A percentile compares a stretch with the other conserved stretches of the same genome.
Evolutionary conservation across 345 rosid species (phyloP).

Genomic region (Citrus cavaleriei): DNA sequence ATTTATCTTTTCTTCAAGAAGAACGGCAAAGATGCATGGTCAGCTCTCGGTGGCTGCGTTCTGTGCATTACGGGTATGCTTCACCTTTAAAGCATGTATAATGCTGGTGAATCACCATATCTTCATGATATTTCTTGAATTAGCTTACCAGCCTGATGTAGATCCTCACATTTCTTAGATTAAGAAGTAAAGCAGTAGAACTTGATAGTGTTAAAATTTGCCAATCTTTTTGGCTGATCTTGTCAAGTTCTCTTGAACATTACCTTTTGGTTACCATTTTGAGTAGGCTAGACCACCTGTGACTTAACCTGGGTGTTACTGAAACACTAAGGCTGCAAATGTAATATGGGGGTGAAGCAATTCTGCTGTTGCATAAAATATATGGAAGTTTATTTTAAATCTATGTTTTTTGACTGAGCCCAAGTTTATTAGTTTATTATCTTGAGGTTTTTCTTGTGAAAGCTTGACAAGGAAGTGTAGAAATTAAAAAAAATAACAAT

Average conservation of each 20-base stretch:
- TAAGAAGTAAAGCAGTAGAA: background rate
- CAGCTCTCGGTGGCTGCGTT: conserved; percentile 95
- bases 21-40: conserved; percentile 76
- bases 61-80: conserved; percentile 83
- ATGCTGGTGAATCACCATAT: background rate
- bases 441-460: background rate
- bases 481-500: background rate
- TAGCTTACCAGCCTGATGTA: background rate
- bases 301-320: background rate
- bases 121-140: background rate
- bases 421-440: background rate
- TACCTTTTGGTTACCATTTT: background rate
- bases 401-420: background rate
- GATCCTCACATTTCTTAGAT: conserved; percentile 2
- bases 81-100: conserved; percentile 6
- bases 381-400: background rate
- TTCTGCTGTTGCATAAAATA: background rate
- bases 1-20: conserved; percentile 75
- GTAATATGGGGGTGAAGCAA: background rate
- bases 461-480: background rate
- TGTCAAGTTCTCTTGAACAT: background rate
- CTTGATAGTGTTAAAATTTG: background rate
- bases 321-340: background rate
- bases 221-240: background rate
- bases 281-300: background rate